Base-by-base conservation (phyloP, 768 basidiomycete species). In the Postia placenta region DNA sequence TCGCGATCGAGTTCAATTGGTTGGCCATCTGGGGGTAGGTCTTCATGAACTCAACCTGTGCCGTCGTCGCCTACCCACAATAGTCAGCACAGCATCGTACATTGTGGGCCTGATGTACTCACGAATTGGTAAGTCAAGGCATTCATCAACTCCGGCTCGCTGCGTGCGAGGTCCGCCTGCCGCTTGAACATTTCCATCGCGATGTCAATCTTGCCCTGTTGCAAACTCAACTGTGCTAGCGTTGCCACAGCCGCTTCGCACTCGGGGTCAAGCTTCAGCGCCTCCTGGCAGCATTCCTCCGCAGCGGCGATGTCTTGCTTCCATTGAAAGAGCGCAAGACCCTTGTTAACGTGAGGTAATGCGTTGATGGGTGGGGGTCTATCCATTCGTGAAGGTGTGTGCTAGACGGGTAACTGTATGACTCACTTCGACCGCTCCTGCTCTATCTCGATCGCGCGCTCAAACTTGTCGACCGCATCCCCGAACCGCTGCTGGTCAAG, bases 171-270 rank as follows among this genome's bases (percentile, higher is more conserved):
- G 63, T 90, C 80, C 0, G 83, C 81, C 64, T 92, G 88, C 62
- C 79, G 77, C 63, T 81, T 78, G 59, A 99, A 96, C 81, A 92
- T 83, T 60, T 81, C 76, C 50, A 92, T 80, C 1, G 95, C 96
- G 51, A 83, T 76, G 35, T 87, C 81, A 51, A 96, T 83, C 70
- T 88, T 87, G 61, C 85, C 83, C 68, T 94, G 92, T 67, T 98
- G 95, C 54, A 98, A 67, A 51, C 79, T 81, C 19, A 99, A 75
- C 66, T 99, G 96, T 3, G 95, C 95, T 24, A 98, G 80, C 1
- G 94, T 97, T 15, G 92, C 92, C 4, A 98, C 85, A 0, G 95
- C 96, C 11, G 95, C 91, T 63, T 99, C 96, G 67, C 95, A 98
- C 56, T 93, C 92, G 11, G 88, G 74, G 66, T 99, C 96, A 48